A percentile compares a stretch with the other conserved stretches of the same genome.
phyloP scores from a whole-genome alignment of 1,139 yeast genomes.

The Tardiomyces digboiensis region DNA sequence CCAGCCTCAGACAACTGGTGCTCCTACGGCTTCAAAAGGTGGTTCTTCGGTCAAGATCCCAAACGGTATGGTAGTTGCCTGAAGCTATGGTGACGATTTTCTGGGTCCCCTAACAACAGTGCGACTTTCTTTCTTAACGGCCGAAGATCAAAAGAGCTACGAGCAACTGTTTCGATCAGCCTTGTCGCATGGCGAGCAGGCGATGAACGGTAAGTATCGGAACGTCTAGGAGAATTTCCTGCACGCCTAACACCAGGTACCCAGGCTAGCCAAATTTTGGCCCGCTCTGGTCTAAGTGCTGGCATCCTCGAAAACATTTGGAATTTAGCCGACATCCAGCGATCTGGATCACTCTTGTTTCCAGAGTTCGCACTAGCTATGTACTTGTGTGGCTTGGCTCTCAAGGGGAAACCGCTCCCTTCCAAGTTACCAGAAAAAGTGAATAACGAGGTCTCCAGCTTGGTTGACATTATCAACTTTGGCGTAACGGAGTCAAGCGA shows the following conservation, averaged over 20 bases:
- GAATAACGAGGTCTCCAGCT: slow-evolving; percentile 73
- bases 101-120: neutral
- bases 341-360: slow-evolving; percentile 74
- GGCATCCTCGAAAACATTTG: slow-evolving; percentile 78
- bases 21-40: neutral
- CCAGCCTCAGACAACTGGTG: slow-evolving; percentile 1
- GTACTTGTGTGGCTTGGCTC: slow-evolving; percentile 72
- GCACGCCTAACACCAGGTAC: too few species aligned
- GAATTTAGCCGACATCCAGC: slow-evolving; percentile 82
- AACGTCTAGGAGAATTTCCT: too few species aligned
- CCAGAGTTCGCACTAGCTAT: slow-evolving; percentile 95
- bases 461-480: slow-evolving; percentile 84
- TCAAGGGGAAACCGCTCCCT: slow-evolving; percentile 75
- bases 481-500: slow-evolving; percentile 49
- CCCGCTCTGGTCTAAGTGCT: slow-evolving; percentile 74
- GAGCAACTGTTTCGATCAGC: slow-evolving; percentile 73
- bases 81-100: too few species aligned
- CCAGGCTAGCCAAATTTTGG: slow-evolving; percentile 66
- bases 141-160: slow-evolving; percentile 72
- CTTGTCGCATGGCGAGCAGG: slow-evolving; percentile 66
- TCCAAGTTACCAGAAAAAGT: slow-evolving; percentile 59
- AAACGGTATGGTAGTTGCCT: slow-evolving; percentile 23
- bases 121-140: slow-evolving; percentile 75
- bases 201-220: too few species aligned
- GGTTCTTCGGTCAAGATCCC: slow-evolving; percentile 1